Evolutionary conservation across 2,329 filamentous ascomycete genomes (phyloP).

Genomic region (Elsinoe arachidis): DNA sequence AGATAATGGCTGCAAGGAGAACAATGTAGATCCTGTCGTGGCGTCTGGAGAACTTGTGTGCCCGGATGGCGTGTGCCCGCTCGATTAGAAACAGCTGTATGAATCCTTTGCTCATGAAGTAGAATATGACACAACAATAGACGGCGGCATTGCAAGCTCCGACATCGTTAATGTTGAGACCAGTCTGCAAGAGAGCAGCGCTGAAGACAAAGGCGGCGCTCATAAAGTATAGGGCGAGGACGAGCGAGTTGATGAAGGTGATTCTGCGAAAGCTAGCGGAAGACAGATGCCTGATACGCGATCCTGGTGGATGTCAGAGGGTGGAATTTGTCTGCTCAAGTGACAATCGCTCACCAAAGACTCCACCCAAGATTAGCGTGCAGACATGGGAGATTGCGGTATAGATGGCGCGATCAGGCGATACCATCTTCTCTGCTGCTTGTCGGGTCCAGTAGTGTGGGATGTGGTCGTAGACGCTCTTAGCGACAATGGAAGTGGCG

Average conservation of each 20-base stretch:
- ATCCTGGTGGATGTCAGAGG: conserved; percentile 3
- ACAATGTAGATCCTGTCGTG: conserved; percentile 30
- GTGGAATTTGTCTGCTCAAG: not conserved
- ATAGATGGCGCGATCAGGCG: not conserved
- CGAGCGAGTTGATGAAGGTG: conserved; percentile 27
- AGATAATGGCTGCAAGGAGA: conserved; percentile 20
- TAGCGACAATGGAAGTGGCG: not conserved
- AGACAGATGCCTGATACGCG: conserved; percentile 12
- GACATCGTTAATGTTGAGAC: conserved; percentile 23
- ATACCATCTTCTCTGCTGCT: not conserved
- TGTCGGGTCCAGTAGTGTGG: not conserved
- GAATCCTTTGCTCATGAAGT: conserved; percentile 27
- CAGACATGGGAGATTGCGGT: conserved; percentile 1
- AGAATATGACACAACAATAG: conserved; percentile 32
- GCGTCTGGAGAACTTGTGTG: conserved; percentile 25
- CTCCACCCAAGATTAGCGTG: not conserved
- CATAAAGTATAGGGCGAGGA: conserved; percentile 29
- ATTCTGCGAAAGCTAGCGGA: conserved; percentile 19
- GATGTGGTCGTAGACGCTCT: not conserved
- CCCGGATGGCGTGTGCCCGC: conserved; percentile 31
- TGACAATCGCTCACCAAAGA: not conserved
- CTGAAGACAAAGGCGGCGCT: conserved; percentile 29
- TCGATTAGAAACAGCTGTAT: conserved; percentile 37
- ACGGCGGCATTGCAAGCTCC: conserved; percentile 28
- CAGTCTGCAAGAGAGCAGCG: conserved; percentile 27